Conservation (phyloP, 805 yeast species). For the Spathaspora boniae region DNA sequence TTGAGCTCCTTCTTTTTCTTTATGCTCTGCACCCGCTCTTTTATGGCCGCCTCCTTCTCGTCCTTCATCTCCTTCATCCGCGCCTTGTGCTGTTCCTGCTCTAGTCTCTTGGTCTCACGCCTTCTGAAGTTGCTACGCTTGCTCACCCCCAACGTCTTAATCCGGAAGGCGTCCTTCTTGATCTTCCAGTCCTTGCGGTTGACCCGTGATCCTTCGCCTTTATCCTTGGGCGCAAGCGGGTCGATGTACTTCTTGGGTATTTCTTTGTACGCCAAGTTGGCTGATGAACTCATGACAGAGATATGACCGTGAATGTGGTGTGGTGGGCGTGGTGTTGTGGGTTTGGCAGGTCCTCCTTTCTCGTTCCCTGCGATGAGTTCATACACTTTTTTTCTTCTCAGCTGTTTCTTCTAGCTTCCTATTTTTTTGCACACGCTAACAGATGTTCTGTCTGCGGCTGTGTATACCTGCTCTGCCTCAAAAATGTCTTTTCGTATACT, state of each 20-base stretch:
- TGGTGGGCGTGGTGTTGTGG: no score
- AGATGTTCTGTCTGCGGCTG: no score
- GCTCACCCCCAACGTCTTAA: slow-evolving; percentile 55
- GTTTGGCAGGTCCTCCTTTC: no score
- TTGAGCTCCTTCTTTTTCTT: slow-evolving; percentile 76
- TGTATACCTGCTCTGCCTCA: no score
- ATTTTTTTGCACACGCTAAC: no score
- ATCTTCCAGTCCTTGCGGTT: slow-evolving; percentile 74
- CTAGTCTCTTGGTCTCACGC: slow-evolving; percentile 62
- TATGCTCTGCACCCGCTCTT: slow-evolving; percentile 49
- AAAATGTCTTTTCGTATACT: no score
- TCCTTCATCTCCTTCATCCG: slow-evolving; percentile 70
- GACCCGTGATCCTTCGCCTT: slow-evolving; percentile 47
- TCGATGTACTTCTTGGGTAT: slow-evolving; percentile 35
- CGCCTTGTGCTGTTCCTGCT: slow-evolving; percentile 64
- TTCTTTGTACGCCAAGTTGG: slow-evolving; percentile 25
- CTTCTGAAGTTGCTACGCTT: slow-evolving; percentile 54
- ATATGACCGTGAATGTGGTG: no score
- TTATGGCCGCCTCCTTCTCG: slow-evolving; percentile 65
- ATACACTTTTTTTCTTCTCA: no score
- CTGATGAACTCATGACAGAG: slow-evolving; percentile 28
- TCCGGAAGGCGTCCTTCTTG: slow-evolving; percentile 64
- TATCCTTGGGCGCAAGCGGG: slow-evolving; percentile 31
- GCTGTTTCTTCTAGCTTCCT: no score
- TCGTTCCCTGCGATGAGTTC: no score